Evolutionary conservation across 2,329 filamentous ascomycete species (phyloP), one percentile per base, ranked within the genome.

Genomic region (Fusarium beomiforme): DNA sequence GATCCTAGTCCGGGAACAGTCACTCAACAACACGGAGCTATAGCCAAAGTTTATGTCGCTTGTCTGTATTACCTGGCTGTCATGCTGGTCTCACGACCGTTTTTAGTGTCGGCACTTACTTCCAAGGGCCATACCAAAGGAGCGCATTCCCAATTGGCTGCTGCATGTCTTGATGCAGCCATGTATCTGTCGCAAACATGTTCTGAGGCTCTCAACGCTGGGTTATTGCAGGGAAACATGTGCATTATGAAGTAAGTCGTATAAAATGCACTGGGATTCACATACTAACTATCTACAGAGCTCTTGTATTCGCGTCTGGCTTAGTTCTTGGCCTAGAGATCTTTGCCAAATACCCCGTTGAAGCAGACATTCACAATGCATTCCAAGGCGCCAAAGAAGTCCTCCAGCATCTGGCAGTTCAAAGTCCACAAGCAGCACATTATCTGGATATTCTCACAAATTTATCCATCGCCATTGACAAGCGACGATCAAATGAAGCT

Each of bases 1-100:
- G 49, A 73, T n/a, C 41, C 64, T 3, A 58, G 56, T 8, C 26
- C 64, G 0, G 60, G 58, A 33, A 56, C 39, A 21, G 53, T 56
- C 9, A 56, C 39, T 5, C 53, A 14, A 5, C 75, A 74, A 2
- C 78, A 81, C 21, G 80, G 79, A 1, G 81, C 83, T 4, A 82
- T 88, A 29, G 84, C 83, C 1, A 87, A 83, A 26, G 80, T 88
- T 3, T 87, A 89, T 59, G 83, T 90, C 9, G 85, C 87, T 1
- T 89, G 87, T 61, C 79, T 85, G 1, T 90, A 90, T 70, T 89
- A 90, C 69, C 88, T 89, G 59, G 85, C 87, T 0, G 85, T 89
- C 1, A 89, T 88, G 23, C 75, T 89, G 1, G 85, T 87, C 5
- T 89, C 87, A 0, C 81, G 88, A 2, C 88, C 87, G 0, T 85